Evolutionary conservation across 2,329 filamentous ascomycete species (phyloP), one percentile per base, ranked within the genome.

Genomic region (Aspergillus pseudoterreus): DNA sequence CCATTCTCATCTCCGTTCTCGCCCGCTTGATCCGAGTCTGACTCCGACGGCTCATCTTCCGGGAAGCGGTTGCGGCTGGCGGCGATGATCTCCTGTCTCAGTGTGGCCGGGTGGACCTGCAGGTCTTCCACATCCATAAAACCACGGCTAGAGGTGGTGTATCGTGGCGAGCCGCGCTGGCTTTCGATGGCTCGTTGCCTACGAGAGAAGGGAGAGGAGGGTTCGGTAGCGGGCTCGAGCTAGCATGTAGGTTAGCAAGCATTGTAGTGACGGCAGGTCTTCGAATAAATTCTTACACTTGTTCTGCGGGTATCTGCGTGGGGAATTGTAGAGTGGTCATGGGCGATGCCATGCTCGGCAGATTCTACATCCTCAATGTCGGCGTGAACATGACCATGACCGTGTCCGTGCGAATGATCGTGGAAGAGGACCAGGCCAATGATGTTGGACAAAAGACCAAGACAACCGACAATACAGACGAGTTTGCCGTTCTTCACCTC

Each of bases 11-110:
- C 70, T 22, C 79, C 79, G 8, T 51, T 80, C 14, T 71, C 71
- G 30, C 80, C 80, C 8, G 49, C 50, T 52, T 78, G 81, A 27
- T 83, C 83, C 46, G 78, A 76, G 22, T 81, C 80, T 3, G 83
- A 78, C 14, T 80, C 79, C 1, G 77, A 72, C n/a, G 58, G 71
- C 4, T 77, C 80, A 36, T 82, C 83, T 41, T 76, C 79, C 24
- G 82, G 82, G 43, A 84, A 76, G 46, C 81, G 81, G 52, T 83
- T 86, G 21, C 83, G 82, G 53, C 85, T 86, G n/a, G 89, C 90
- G 35, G 86, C 86, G 58, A 97, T 95, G 61, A 99, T 96, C 50
- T 92, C 90, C 68, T 95, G 88, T 58, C 94, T 81, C 77, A 97
- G 91, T 57, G 87, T 92, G 21, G 90, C 87, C 2, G 94, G 94